Evolutionary conservation across 2,329 filamentous ascomycete species (phyloP).

Genomic region (Clarireedia sp.): DNA sequence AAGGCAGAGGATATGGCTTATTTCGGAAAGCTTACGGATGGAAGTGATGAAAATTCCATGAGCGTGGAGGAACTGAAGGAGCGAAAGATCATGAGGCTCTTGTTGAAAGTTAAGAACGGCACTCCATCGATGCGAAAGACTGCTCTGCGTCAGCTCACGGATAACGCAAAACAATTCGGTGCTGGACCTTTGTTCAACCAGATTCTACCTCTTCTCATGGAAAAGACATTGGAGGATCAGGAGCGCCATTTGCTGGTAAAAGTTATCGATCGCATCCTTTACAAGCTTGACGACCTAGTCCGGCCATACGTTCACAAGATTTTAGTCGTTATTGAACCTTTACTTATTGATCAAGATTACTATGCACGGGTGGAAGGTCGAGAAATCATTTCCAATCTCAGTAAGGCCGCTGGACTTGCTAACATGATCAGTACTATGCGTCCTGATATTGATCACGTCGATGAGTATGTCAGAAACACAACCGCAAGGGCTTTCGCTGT

Average conservation of each 20-base stretch:
- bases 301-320: conserved; percentile 98
- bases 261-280: conserved; percentile 95
- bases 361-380: conserved; percentile 96
- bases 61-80: conserved; percentile 95
- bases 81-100: conserved; percentile 92
- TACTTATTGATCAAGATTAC: conserved; percentile 98
- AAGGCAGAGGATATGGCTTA: conserved; percentile 98
- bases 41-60: conserved; percentile 82
- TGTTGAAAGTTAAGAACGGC: conserved; percentile 98
- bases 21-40: conserved; percentile 94
- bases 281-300: conserved; percentile 96
- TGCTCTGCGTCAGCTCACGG: conserved; percentile 89
- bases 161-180: conserved; percentile 94
- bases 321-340: conserved; percentile 94
- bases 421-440: conserved; percentile 99
- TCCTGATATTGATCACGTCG: conserved; percentile 95
- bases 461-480: conserved; percentile 97
- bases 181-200: conserved; percentile 94
- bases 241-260: conserved; percentile 97
- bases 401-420: conserved; percentile 90
- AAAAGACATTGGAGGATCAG: conserved; percentile 95
- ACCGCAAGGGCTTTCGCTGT: conserved; percentile 96
- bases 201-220: conserved; percentile 93
- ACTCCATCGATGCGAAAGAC: conserved; percentile 99
- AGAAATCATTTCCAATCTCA: conserved; percentile 96